Percentiles rank a stretch among this genome's conserved stretches.
Conservation (phyloP, 805 yeast genomes). For the Zygoascus ofunaensis region DNA sequence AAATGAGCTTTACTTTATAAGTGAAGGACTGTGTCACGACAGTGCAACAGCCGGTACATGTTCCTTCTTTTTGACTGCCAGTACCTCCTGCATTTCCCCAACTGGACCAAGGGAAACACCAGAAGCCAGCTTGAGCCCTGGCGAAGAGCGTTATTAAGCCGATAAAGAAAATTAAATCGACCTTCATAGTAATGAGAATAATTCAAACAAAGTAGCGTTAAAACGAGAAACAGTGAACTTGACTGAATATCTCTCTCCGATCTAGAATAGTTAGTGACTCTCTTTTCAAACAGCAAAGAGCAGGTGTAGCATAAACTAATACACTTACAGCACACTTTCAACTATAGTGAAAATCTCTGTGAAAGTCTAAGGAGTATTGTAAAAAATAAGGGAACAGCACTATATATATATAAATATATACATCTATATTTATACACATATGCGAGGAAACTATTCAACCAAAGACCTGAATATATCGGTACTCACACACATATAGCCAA, state of each 20-base stretch:
- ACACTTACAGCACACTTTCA: background rate
- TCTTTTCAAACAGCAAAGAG: too few species aligned
- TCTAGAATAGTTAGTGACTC: too few species aligned
- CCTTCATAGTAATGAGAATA: background rate
- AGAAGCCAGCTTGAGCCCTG: slow-evolving; percentile 1
- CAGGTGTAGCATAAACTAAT: background rate
- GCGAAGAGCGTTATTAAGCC: background rate
- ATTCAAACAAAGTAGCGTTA: too few species aligned
- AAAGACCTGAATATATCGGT: too few species aligned
- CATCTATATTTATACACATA: too few species aligned
- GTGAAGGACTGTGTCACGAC: slow-evolving; percentile 19
- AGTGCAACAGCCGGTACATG: slow-evolving; percentile 27
- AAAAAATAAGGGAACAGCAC: too few species aligned
- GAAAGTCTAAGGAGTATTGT: too few species aligned
- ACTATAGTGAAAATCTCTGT: background rate
- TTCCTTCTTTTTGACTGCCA: slow-evolving; percentile 7
- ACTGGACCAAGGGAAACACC: slow-evolving; percentile 2
- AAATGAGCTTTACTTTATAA: slow-evolving; percentile 15
- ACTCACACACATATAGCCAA: too few species aligned
- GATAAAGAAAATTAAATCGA: background rate
- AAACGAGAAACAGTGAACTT: too few species aligned
- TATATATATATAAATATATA: too few species aligned
- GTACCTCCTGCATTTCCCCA: background rate
- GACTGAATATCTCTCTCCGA: too few species aligned
- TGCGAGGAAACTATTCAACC: too few species aligned